phyloP scores from a whole-genome alignment of 345 rosid genomes.

The Carallia pectinifolia region DNA sequence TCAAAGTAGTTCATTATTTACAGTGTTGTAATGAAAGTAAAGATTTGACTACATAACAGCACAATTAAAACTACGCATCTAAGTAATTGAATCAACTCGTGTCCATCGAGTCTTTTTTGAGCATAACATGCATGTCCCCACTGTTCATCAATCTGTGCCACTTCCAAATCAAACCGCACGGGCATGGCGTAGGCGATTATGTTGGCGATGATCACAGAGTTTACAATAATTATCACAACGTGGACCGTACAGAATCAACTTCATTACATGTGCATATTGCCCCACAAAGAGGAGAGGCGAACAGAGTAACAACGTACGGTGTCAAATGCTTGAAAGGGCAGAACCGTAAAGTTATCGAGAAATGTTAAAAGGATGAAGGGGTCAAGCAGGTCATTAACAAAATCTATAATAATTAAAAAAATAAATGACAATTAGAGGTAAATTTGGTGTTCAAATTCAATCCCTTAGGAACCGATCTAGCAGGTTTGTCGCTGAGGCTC shows the following conservation, averaged over 20 bases:
- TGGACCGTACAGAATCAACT: slow-evolving; percentile 19
- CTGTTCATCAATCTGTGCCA: too few species aligned
- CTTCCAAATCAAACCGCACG: slow-evolving; percentile 7
- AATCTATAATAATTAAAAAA: slow-evolving; percentile 13
- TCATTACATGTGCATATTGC: slow-evolving; percentile 11
- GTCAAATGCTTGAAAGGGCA: neutral
- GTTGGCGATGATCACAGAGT: slow-evolving; percentile 17
- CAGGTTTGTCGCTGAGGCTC: slow-evolving; percentile 46
- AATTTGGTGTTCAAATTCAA: slow-evolving; percentile 34
- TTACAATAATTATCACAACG: slow-evolving; percentile 19
- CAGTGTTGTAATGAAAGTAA: too few species aligned
- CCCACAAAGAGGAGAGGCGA: slow-evolving; percentile 6
- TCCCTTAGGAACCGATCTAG: slow-evolving; percentile 46
- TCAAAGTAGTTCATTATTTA: too few species aligned
- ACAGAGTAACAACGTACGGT: slow-evolving; percentile 1
- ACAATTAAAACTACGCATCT: too few species aligned
- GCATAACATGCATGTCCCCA: too few species aligned
- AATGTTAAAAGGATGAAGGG: neutral
- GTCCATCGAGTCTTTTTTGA: too few species aligned
- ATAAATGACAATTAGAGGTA: neutral
- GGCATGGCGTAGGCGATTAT: slow-evolving; percentile 10
- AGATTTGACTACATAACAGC: too few species aligned
- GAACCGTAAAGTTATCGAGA: neutral
- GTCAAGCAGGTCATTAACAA: slow-evolving; percentile 22
- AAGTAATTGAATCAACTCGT: too few species aligned